phyloP scores from a whole-genome alignment of 2,329 filamentous ascomycete genomes.

The Coniochaeta sp. region DNA sequence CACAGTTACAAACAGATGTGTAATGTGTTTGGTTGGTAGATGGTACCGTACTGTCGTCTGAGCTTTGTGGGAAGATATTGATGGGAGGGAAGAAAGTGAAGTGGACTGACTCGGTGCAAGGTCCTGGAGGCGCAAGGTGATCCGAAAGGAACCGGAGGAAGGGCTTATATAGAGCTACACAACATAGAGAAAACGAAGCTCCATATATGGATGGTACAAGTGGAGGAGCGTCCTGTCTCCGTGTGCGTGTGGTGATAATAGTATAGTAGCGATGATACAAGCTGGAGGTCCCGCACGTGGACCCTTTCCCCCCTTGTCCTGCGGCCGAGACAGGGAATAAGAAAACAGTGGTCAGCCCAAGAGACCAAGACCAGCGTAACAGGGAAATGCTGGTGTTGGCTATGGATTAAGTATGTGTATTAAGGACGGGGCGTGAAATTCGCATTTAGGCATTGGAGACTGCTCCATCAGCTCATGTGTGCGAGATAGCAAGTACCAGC shows the following conservation, averaged over 20 bases:
- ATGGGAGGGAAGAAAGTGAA: background rate
- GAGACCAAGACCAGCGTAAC: background rate
- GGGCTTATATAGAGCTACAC: background rate
- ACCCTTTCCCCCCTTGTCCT: background rate
- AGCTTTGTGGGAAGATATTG: background rate
- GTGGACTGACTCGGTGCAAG: background rate
- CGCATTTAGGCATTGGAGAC: constrained; percentile 17
- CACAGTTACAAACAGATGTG: background rate
- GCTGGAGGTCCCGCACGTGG: background rate
- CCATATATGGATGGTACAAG: background rate
- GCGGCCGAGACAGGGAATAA: constrained; percentile 1
- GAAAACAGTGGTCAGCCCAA: constrained; percentile 1
- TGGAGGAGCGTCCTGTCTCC: background rate
- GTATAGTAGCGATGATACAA: background rate
- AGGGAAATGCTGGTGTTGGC: background rate
- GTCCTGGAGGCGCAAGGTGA: background rate
- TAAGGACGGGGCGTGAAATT: constrained; percentile 11
- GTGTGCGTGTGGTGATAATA: background rate
- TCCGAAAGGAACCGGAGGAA: background rate
- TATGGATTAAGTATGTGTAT: background rate
- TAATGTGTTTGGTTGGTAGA: background rate
- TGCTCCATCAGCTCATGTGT: constrained; percentile 14
- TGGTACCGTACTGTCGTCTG: background rate
- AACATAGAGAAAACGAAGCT: background rate
- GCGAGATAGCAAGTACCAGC: constrained; percentile 11